A percentile compares a stretch with the other conserved stretches of the same genome.
These are phyloP conservation scores for Fallopia convolvulus DNA, from an alignment of 148 eudicot species.

Conservation along the genomic window DNA sequence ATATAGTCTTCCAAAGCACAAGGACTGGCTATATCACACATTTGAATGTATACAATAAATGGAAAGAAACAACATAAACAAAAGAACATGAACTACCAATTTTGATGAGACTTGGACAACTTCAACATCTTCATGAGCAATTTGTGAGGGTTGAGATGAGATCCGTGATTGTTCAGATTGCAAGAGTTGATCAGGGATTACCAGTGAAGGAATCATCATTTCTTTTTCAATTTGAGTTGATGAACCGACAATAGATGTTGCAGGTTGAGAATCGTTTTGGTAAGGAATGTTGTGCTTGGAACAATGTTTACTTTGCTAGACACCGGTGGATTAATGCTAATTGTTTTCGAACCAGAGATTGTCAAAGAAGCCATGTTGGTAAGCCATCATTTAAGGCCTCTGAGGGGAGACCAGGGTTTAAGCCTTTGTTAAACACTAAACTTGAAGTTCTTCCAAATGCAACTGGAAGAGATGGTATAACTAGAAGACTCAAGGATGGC, in stretches of 20 bases:
- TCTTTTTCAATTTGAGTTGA: conserved; percentile 29
- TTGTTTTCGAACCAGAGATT: conserved; percentile 29
- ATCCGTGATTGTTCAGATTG: conserved; percentile 33
- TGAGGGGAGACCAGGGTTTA: conserved; percentile 20
- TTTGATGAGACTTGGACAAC: conserved; percentile 32
- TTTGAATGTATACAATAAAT: neutral
- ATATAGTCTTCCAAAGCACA: neutral
- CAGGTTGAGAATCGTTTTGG: conserved; percentile 30
- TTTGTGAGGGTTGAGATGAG: conserved; percentile 32
- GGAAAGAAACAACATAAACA: neutral
- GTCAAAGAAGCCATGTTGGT: conserved; percentile 29
- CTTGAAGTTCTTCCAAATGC: conserved; percentile 33
- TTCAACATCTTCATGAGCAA: conserved; percentile 64
- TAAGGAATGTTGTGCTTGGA: conserved; percentile 28
- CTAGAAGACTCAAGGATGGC: conserved; percentile 36
- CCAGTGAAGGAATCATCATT: conserved; percentile 37
- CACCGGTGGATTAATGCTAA: conserved; percentile 21
- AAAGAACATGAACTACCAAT: neutral
- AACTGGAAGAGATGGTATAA: conserved; percentile 32
- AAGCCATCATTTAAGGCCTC: conserved; percentile 26
- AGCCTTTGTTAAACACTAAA: conserved; percentile 31
- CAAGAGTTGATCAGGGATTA: conserved; percentile 76
- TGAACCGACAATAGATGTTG: conserved; percentile 25
- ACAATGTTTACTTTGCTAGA: conserved; percentile 34
- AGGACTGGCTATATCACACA: neutral